These are phyloP conservation scores for Hanseniaspora nectarophila DNA, from an alignment of 805 yeast species.

Conservation along the genomic window DNA sequence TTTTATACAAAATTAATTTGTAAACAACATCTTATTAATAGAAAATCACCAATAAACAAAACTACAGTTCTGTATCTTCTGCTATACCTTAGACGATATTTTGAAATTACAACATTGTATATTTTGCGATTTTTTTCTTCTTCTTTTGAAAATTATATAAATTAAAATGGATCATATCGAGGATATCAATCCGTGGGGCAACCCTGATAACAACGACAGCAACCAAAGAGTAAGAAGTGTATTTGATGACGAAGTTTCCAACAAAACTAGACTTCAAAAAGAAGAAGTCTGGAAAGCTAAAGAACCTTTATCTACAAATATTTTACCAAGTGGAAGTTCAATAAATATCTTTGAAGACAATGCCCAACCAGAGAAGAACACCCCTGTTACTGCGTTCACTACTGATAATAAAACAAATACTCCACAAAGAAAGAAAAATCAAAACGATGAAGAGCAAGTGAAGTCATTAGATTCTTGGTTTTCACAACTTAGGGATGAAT, in stretches of 20 bases:
- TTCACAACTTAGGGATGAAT: background rate
- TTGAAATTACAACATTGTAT: too few relatives aligned
- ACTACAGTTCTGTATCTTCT: too few relatives aligned
- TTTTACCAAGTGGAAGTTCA: background rate
- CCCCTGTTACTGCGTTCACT: background rate
- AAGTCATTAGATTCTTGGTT: slow-evolving; percentile 3
- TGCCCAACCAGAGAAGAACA: background rate
- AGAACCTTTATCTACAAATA: background rate
- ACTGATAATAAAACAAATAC: background rate
- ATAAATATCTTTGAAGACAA: slow-evolving; percentile 1
- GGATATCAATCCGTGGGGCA: slow-evolving; percentile 10
- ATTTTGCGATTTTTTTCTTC: background rate
- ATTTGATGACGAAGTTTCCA: background rate
- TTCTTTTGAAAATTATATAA: background rate
- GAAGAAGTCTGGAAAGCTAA: background rate
- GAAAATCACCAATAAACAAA: too few relatives aligned
- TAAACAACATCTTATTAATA: too few relatives aligned
- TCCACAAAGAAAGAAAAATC: background rate
- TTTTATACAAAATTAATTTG: too few relatives aligned
- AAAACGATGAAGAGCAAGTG: background rate
- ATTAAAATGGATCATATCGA: background rate
- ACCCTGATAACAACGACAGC: background rate
- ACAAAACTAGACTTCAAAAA: background rate
- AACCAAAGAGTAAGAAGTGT: background rate
- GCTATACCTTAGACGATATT: background rate